phyloP scores from a whole-genome alignment of 345 rosid species.

The Carallia brachiata region DNA sequence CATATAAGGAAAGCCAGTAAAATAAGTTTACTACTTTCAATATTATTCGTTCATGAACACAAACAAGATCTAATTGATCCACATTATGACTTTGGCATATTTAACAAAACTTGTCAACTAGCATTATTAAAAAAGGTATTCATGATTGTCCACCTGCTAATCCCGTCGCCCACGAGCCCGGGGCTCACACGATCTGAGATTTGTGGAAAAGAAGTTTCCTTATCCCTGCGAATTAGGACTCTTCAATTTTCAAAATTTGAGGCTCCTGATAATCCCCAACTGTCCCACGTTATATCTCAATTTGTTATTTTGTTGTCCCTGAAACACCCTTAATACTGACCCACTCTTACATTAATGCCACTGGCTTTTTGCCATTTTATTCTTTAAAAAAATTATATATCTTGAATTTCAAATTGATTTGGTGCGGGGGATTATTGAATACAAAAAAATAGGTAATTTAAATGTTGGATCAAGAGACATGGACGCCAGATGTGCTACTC shows the following conservation, averaged over 20 bases:
- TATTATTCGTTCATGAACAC: too few species aligned
- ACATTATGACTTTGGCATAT: too few species aligned
- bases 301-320: constrained; percentile 8
- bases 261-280: constrained; percentile 49
- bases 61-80: too few species aligned
- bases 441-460: too few species aligned
- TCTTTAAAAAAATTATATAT: background rate
- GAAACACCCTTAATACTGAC: background rate
- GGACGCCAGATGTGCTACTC: too few species aligned
- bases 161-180: background rate
- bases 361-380: background rate
- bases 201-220: constrained; percentile 37
- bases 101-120: too few species aligned
- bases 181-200: constrained; percentile 30
- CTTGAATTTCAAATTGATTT: background rate
- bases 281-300: constrained; percentile 39
- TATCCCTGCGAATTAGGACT: constrained; percentile 41
- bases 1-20: too few species aligned
- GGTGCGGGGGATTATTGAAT: constrained; percentile 7
- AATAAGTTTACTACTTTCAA: too few species aligned
- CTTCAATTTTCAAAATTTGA: constrained; percentile 50
- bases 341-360: background rate
- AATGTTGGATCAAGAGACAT: too few species aligned
- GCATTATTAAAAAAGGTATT: too few species aligned
- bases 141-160: too few species aligned